Conservation (phyloP, 805 yeast species). For the Yamadazyma insecticola region DNA sequence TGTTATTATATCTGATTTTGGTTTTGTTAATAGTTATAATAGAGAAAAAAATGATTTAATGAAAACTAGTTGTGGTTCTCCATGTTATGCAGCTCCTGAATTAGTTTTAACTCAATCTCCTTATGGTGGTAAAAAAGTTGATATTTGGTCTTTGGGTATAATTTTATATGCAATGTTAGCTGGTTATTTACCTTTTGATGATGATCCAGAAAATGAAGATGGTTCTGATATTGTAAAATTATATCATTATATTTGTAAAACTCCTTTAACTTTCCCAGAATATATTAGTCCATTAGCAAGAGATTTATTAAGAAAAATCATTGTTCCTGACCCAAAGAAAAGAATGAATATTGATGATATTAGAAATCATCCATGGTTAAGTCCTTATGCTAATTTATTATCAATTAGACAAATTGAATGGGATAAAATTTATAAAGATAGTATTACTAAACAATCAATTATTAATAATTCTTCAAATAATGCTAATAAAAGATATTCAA, state of each 20-base stretch:
- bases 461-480: slow-evolving; percentile 8
- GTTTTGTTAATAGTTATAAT: slow-evolving; percentile 85
- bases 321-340: slow-evolving; percentile 78
- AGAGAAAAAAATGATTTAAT: slow-evolving; percentile 62
- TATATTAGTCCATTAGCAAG: slow-evolving; percentile 87
- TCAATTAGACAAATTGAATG: slow-evolving; percentile 86
- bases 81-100: slow-evolving; percentile 99
- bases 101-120: slow-evolving; percentile 82
- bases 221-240: slow-evolving; percentile 89
- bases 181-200: slow-evolving; percentile 96
- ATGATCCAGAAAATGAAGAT: slow-evolving; percentile 94
- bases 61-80: slow-evolving; percentile 96
- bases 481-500: slow-evolving; percentile 41
- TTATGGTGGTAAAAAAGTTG: slow-evolving; percentile 90
- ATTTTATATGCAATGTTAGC: slow-evolving; percentile 95
- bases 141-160: slow-evolving; percentile 96
- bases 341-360: slow-evolving; percentile 68
- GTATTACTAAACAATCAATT: slow-evolving; percentile 12
- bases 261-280: slow-evolving; percentile 93
- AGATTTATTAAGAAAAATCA: slow-evolving; percentile 78
- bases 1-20: slow-evolving; percentile 85
- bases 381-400: slow-evolving; percentile 77
- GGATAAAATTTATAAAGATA: slow-evolving; percentile 55
- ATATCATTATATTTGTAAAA: slow-evolving; percentile 85
- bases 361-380: slow-evolving; percentile 81